Conservation (phyloP, 306 rosid genomes). For the Glycine latifolia region DNA sequence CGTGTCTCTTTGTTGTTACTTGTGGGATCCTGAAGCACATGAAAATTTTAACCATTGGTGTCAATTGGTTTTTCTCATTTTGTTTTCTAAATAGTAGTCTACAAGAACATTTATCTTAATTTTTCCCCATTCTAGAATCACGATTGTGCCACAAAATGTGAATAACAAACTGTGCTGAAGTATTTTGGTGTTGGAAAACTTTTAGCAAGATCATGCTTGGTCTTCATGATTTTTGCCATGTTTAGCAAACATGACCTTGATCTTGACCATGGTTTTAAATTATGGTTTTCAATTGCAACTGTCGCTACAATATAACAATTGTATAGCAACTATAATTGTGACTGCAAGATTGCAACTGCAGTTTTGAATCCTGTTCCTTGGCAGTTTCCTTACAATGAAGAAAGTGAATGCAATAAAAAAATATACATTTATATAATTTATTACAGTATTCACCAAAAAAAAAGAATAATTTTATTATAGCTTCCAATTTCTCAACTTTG, state of each 20-base stretch:
- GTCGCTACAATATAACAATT: too few relatives aligned
- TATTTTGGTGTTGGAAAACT: neutral
- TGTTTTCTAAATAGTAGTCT: conserved; percentile 8
- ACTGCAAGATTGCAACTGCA: too few relatives aligned
- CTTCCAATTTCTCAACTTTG: too few relatives aligned
- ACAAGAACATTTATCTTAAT: neutral
- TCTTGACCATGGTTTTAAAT: too few relatives aligned
- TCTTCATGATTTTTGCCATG: neutral
- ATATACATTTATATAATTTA: too few relatives aligned
- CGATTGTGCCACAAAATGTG: neutral
- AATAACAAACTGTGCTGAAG: neutral
- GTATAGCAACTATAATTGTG: too few relatives aligned
- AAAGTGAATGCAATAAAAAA: neutral
- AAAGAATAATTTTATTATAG: too few relatives aligned
- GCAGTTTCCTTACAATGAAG: neutral
- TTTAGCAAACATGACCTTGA: neutral
- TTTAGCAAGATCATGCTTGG: neutral
- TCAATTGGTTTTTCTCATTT: neutral
- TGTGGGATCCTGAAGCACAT: too few relatives aligned
- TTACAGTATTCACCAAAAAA: neutral
- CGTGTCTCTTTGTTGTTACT: too few relatives aligned
- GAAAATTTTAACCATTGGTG: too few relatives aligned
- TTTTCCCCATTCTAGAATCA: neutral
- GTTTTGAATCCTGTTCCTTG: too few relatives aligned
- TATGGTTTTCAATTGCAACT: too few relatives aligned